Conservation (phyloP, 2,329 filamentous ascomycete species). For the Colletotrichum godetiae region DNA sequence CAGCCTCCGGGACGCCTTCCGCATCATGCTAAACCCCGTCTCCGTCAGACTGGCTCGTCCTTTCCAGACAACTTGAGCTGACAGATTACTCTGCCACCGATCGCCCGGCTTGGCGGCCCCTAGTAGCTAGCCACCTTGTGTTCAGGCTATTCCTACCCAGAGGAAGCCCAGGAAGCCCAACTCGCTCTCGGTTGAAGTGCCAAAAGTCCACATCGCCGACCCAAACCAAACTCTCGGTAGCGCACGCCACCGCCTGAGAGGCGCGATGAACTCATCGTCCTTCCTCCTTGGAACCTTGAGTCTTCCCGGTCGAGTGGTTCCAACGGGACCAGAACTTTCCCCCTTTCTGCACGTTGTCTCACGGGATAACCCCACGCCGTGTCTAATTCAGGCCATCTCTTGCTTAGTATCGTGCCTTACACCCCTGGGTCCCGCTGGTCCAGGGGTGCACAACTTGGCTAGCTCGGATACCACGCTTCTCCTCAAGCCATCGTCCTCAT, state of each 20-base stretch:
- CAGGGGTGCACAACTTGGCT: constrained; percentile 7
- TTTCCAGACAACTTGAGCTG: background rate
- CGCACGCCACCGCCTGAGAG: background rate
- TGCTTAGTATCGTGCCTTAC: background rate
- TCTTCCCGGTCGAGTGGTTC: constrained; percentile 14
- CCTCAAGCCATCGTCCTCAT: background rate
- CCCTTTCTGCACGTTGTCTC: constrained; percentile 12
- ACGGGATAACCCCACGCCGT: constrained; percentile 1
- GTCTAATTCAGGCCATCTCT: constrained; percentile 21
- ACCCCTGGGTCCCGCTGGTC: background rate
- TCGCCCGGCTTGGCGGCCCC: background rate
- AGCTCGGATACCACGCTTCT: constrained; percentile 8
- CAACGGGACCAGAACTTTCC: constrained; percentile 22
- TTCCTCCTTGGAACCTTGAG: background rate
- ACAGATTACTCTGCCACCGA: background rate
- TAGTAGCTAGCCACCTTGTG: background rate
- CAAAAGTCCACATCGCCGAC: background rate
- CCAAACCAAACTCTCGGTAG: constrained; percentile 15
- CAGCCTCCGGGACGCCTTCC: background rate
- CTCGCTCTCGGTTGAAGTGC: background rate
- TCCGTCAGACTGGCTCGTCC: background rate
- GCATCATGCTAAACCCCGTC: background rate
- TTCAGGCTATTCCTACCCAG: too few species aligned
- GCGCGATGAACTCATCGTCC: constrained; percentile 4
- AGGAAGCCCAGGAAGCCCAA: too few species aligned